Evolutionary conservation across 176 grass and related monocot species (phyloP).

Genomic region (Rhynchospora tenuis): DNA sequence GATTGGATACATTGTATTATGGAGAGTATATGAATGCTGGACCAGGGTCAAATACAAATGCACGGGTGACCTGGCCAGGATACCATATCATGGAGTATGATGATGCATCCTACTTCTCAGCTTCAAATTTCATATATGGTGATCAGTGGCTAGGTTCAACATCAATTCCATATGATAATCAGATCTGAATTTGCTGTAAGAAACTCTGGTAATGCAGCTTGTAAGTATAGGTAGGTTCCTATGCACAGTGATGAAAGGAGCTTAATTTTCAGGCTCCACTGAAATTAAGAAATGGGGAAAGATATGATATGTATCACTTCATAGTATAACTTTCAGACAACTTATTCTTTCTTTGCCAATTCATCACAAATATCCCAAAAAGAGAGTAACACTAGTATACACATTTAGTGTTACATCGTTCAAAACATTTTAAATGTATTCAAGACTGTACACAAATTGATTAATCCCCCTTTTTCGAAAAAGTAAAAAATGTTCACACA

Average conservation of each 20-base stretch:
- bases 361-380: background rate
- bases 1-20: constrained; percentile 48
- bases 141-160: constrained; percentile 66
- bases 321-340: background rate
- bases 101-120: constrained; percentile 51
- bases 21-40: constrained; percentile 69
- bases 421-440: background rate
- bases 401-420: background rate
- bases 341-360: background rate
- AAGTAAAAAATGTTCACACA: background rate
- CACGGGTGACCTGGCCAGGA: constrained; percentile 42
- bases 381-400: background rate
- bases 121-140: constrained; percentile 56
- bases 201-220: background rate
- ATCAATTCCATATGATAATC: constrained; percentile 58
- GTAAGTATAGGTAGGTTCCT: background rate
- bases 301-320: background rate
- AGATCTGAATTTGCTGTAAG: constrained; percentile 23
- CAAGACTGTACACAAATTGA: background rate
- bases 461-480: background rate
- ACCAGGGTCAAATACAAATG: constrained; percentile 32
- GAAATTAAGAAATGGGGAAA: background rate
- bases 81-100: constrained; percentile 49
- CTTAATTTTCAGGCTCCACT: background rate
- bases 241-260: background rate